Conservation (phyloP, 75 land plant species). For the Cryptomeria japonica region DNA sequence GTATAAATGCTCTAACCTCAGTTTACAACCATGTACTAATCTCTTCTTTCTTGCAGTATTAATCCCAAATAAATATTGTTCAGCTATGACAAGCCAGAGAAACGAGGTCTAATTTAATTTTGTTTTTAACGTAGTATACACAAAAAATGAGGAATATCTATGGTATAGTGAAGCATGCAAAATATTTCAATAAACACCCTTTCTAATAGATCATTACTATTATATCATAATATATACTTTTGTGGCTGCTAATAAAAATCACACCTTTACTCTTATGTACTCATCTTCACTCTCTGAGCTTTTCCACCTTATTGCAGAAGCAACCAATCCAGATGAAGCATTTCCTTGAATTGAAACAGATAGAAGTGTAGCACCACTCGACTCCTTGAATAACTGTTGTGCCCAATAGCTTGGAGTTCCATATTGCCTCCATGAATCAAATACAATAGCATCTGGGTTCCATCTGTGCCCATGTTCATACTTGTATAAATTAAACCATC, state of each 20-base stretch:
- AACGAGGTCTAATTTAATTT: background rate
- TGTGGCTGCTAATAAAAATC: conserved; percentile 1
- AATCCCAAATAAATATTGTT: background rate
- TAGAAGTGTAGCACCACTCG: conserved; percentile 75
- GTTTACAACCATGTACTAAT: background rate
- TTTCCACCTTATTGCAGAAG: conserved; percentile 62
- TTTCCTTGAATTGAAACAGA: conserved; percentile 37
- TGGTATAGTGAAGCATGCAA: background rate
- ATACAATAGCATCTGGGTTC: conserved; percentile 98
- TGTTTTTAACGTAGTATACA: background rate
- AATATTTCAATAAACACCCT: background rate
- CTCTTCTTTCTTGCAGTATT: background rate
- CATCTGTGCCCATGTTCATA: conserved; percentile 49
- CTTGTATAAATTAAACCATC: background rate
- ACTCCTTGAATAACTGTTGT: conserved; percentile 70
- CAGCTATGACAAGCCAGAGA: background rate
- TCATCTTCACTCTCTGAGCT: conserved; percentile 23
- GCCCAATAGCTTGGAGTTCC: conserved; percentile 97
- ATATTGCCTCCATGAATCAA: conserved; percentile 77
- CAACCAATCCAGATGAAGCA: conserved; percentile 36
- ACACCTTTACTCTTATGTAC: conserved; percentile 65
- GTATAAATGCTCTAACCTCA: background rate
- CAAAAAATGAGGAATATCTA: background rate
- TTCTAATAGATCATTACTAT: background rate
- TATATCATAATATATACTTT: background rate